Percentiles rank a stretch among this genome's conserved stretches.
phyloP scores from a whole-genome alignment of 2,329 filamentous ascomycete genomes.

The Trichoderma brevicompactum region DNA sequence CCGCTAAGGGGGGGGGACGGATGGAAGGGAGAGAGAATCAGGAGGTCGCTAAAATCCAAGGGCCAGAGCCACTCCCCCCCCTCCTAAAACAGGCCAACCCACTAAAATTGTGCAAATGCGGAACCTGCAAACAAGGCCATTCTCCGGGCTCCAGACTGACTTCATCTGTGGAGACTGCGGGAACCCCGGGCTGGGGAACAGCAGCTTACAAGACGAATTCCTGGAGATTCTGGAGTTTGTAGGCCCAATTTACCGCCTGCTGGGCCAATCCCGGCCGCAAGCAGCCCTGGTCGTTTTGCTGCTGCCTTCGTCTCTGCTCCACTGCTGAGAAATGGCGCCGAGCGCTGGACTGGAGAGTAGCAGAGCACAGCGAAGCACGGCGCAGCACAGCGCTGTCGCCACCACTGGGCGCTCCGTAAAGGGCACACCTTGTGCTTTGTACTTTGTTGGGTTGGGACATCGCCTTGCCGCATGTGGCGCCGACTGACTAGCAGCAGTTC shows the following conservation, averaged over 20 bases:
- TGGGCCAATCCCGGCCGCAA: constrained; percentile 25
- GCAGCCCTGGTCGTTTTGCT: constrained; percentile 24
- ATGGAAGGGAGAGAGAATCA: constrained; percentile 4
- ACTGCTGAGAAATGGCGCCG: constrained; percentile 16
- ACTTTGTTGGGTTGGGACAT: neutral
- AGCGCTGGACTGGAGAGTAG: constrained; percentile 7
- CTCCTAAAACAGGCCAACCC: constrained; percentile 10
- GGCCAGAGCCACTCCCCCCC: constrained; percentile 4
- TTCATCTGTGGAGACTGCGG: constrained; percentile 29
- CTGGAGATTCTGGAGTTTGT: constrained; percentile 28
- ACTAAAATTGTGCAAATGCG: constrained; percentile 4
- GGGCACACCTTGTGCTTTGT: neutral
- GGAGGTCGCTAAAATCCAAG: constrained; percentile 16
- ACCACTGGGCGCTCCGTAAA: constrained; percentile 23
- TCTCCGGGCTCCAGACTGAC: constrained; percentile 28
- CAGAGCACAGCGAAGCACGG: too few species aligned
- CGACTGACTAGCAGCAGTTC: constrained; percentile 24
- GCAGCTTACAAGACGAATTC: constrained; percentile 18
- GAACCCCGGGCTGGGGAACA: constrained; percentile 29
- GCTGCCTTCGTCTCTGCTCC: constrained; percentile 29
- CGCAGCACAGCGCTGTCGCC: neutral
- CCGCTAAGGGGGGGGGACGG: constrained; percentile 10
- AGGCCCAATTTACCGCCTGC: constrained; percentile 3
- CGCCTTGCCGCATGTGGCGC: neutral
- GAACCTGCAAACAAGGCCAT: constrained; percentile 15